Percentiles rank a stretch among this genome's conserved stretches.
phyloP scores from a whole-genome alignment of 2,329 filamentous ascomycete species.

The Diaporthe sp. region DNA sequence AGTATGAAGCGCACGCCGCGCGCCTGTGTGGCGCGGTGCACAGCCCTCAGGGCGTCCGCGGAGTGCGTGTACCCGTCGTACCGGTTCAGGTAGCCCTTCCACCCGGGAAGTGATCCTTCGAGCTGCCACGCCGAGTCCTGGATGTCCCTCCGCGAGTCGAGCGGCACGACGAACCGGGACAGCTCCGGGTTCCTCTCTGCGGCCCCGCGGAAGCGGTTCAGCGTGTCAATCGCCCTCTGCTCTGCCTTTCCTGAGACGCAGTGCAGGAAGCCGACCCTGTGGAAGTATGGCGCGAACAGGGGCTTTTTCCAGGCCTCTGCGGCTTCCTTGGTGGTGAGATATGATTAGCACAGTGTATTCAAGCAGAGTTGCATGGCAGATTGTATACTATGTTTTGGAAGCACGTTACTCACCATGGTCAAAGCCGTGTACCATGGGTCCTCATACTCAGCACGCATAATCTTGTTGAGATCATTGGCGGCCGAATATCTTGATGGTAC shows the following conservation, averaged over 20 bases:
- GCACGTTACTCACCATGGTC: conserved; percentile 39
- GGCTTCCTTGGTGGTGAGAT: conserved; percentile 51
- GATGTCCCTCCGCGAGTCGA: conserved; percentile 50
- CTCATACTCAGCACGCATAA: conserved; percentile 70
- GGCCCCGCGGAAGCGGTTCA: conserved; percentile 22
- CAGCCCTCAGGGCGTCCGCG: conserved; percentile 61
- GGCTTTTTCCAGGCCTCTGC: conserved; percentile 66
- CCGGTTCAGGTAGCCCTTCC: conserved; percentile 70
- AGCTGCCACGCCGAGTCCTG: conserved; percentile 60
- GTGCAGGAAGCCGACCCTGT: conserved; percentile 59
- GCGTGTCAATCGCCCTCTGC: conserved; percentile 20
- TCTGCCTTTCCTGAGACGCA: conserved; percentile 13
- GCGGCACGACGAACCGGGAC: conserved; percentile 11
- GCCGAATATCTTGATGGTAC: conserved; percentile 65
- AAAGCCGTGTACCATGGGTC: conserved; percentile 68
- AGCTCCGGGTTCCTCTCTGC: conserved; percentile 9
- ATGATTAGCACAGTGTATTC: not conserved
- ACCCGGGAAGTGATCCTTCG: conserved; percentile 61
- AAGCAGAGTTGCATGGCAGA: conserved; percentile 29
- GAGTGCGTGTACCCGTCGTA: conserved; percentile 70
- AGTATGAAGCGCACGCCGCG: conserved; percentile 11
- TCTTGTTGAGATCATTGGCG: conserved; percentile 72
- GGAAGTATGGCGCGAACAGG: conserved; percentile 65
- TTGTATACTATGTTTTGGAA: conserved; percentile 52
- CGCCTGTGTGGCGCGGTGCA: conserved; percentile 56